phyloP scores from a whole-genome alignment of 768 basidiomycete genomes.

The Phaffia tasmanica region DNA sequence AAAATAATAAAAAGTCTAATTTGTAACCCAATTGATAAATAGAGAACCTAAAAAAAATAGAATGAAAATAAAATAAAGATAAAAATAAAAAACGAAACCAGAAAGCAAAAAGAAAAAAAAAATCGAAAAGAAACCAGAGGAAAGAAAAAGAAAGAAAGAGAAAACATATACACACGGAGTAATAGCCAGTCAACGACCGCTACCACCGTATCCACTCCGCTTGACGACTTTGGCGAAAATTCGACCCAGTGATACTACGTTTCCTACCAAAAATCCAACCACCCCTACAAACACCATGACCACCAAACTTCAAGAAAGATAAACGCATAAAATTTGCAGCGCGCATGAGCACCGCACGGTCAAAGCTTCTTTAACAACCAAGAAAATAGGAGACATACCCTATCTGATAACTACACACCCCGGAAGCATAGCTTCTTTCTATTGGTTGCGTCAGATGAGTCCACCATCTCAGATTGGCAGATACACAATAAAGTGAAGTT shows the following conservation, averaged over 20 bases:
- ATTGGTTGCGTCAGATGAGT: conserved; percentile 49
- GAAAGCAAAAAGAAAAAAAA: too few species aligned
- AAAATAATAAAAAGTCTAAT: too few species aligned
- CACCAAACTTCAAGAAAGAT: background rate
- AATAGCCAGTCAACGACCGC: background rate
- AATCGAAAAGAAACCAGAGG: too few species aligned
- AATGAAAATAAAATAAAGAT: too few species aligned
- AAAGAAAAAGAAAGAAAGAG: too few species aligned
- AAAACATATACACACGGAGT: too few species aligned
- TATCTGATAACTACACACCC: conserved; percentile 15
- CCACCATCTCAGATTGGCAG: conserved; percentile 53
- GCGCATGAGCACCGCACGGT: too few species aligned
- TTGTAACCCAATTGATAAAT: too few species aligned
- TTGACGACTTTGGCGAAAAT: conserved; percentile 7
- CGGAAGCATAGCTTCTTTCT: background rate
- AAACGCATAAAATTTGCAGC: too few species aligned
- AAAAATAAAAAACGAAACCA: too few species aligned
- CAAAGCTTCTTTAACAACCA: too few species aligned
- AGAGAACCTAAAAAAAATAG: too few species aligned
- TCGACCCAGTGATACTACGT: conserved; percentile 15
- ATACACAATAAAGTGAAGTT: conserved; percentile 64
- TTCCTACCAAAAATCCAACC: conserved; percentile 15
- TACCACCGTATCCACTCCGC: background rate
- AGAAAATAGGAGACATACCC: background rate
- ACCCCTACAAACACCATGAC: conserved; percentile 19